phyloP scores from a whole-genome alignment of 345 rosid species.

The Rhizophora mangle region DNA sequence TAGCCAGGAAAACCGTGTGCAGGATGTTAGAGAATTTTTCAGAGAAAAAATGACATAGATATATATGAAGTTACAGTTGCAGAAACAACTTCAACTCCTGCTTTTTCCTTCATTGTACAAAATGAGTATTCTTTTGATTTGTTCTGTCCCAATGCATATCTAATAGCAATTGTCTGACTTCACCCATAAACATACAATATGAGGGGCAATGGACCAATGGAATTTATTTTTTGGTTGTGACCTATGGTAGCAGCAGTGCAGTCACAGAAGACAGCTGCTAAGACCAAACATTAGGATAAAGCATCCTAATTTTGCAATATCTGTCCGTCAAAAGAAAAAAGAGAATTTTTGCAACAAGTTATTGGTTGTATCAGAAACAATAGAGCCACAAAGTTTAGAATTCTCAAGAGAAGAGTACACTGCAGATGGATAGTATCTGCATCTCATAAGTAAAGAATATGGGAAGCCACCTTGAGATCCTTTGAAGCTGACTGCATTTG shows the following conservation, averaged over 20 bases:
- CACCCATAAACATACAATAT: no score
- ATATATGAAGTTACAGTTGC: not conserved
- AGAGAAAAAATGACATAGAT: not conserved
- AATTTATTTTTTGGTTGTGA: no score
- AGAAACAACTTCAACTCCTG: slow-evolving; percentile 1
- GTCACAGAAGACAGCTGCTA: no score
- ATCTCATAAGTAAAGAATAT: not conserved
- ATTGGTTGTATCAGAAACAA: not conserved
- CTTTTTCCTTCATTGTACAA: not conserved
- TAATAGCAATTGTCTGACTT: no score
- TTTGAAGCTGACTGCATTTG: slow-evolving; percentile 68
- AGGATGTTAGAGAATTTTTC: slow-evolving; percentile 11
- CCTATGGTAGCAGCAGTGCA: no score
- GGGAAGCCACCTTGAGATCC: slow-evolving; percentile 63
- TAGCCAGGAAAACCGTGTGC: slow-evolving; percentile 21
- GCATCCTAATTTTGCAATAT: no score
- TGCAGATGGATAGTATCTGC: not conserved
- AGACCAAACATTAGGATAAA: no score
- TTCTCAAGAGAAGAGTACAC: not conserved
- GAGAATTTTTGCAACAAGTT: not conserved
- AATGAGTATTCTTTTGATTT: not conserved
- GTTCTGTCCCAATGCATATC: not conserved
- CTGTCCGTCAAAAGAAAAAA: no score
- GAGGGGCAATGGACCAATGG: no score
- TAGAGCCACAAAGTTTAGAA: not conserved